These are phyloP conservation scores for Hydnomerulius pinastri DNA, from an alignment of 768 basidiomycete genomes.

Conservation along the genomic window DNA sequence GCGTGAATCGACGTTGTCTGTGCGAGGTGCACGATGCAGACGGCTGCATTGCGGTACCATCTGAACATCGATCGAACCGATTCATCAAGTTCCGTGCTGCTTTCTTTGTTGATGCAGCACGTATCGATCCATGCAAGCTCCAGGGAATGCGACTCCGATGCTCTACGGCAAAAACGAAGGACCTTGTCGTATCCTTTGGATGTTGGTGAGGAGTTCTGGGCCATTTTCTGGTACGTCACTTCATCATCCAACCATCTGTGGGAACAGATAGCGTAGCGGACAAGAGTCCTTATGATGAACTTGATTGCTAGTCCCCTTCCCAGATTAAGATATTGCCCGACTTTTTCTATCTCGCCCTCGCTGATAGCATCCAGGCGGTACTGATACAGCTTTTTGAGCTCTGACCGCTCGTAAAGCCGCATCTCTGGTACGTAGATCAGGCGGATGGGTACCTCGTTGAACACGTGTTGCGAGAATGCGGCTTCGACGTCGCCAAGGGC, in stretches of 20 bases:
- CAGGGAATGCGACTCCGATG: no score
- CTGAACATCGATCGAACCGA: no score
- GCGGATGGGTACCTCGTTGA: slow-evolving; percentile 1
- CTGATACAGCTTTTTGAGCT: background rate
- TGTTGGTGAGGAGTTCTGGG: background rate
- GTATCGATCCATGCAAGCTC: no score
- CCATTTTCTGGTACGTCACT: slow-evolving; percentile 2
- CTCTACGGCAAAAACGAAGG: no score
- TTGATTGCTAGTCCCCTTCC: background rate
- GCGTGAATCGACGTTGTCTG: no score
- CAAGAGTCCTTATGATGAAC: background rate
- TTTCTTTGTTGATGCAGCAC: no score
- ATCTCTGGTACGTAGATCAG: background rate
- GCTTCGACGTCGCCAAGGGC: background rate
- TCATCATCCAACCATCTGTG: slow-evolving; percentile 2
- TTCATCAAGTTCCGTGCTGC: no score
- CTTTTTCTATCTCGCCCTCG: background rate
- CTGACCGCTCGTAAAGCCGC: background rate
- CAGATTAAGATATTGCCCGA: background rate
- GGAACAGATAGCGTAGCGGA: slow-evolving; percentile 4
- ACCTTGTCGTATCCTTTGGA: no score
- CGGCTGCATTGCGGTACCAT: no score
- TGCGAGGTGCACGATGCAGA: no score
- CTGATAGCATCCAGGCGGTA: background rate
- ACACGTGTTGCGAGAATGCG: slow-evolving; percentile 1